Conservation (phyloP, 108 stramenopile species). For the Fistulifera pelliculosa region DNA sequence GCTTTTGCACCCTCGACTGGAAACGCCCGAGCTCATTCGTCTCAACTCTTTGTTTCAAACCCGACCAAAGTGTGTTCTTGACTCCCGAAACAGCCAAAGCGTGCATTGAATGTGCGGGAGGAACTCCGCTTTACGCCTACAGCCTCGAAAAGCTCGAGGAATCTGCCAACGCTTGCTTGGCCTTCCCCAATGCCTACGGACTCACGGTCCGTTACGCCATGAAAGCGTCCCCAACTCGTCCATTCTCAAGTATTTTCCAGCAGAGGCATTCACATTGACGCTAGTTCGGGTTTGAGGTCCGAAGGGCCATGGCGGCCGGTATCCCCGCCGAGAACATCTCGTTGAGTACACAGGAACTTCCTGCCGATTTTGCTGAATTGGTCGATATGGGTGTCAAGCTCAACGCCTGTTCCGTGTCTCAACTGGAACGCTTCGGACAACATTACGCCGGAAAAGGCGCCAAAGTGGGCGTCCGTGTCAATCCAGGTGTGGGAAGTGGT, state of each 20-base stretch:
- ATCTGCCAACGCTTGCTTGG: constrained; percentile 79
- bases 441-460: constrained; percentile 68
- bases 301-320: constrained; percentile 85
- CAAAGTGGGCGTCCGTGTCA: constrained; percentile 91
- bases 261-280: constrained; percentile 91
- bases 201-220: constrained; percentile 96
- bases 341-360: constrained; percentile 92
- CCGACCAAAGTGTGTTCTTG: constrained; percentile 35
- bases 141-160: constrained; percentile 71
- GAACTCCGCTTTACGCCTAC: constrained; percentile 94
- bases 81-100: constrained; percentile 71
- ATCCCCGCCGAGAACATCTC: constrained; percentile 82
- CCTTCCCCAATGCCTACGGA: constrained; percentile 94
- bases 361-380: constrained; percentile 75
- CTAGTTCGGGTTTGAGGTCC: constrained; percentile 87
- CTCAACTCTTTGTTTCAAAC: no score
- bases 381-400: constrained; percentile 78
- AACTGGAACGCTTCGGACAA: constrained; percentile 83
- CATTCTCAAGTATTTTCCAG: constrained; percentile 84
- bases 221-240: constrained; percentile 93
- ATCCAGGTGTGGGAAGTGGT: constrained; percentile 96
- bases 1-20: no score
- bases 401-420: constrained; percentile 87
- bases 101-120: constrained; percentile 66
- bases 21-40: no score